A percentile compares a stretch with the other conserved stretches of the same genome.
Conservation (phyloP, 2,329 filamentous ascomycete species). For the Tolypocladium capitatum region DNA sequence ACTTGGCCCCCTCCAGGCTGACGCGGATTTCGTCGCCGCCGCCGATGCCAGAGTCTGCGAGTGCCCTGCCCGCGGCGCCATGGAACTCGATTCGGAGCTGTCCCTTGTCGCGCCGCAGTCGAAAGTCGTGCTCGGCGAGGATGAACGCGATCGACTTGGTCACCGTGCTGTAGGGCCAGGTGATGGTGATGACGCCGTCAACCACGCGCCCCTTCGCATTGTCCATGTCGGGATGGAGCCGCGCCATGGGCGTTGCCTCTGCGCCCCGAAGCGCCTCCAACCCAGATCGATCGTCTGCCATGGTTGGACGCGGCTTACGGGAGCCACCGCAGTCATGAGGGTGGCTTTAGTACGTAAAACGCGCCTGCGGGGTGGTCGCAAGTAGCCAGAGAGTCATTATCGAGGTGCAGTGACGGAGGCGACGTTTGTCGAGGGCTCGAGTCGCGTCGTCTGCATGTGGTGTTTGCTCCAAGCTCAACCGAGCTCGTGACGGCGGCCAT, state of each 20-base stretch:
- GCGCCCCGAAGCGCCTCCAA: constrained; percentile 13
- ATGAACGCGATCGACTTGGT: constrained; percentile 63
- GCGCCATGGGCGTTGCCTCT: constrained; percentile 38
- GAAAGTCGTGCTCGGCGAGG: constrained; percentile 73
- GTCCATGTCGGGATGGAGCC: constrained; percentile 35
- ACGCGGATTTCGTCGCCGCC: constrained; percentile 68
- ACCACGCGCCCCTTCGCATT: constrained; percentile 33
- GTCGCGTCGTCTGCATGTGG: neutral
- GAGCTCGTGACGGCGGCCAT: too few relatives aligned
- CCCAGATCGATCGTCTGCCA: constrained; percentile 1
- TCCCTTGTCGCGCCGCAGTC: constrained; percentile 61
- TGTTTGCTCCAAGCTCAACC: neutral
- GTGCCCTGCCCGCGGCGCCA: constrained; percentile 54
- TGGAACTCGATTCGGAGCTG: constrained; percentile 70
- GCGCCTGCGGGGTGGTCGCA: neutral
- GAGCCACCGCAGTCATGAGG: neutral
- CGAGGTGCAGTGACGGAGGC: neutral
- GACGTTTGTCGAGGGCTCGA: neutral
- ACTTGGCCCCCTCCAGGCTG: constrained; percentile 54
- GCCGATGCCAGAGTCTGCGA: constrained; percentile 54
- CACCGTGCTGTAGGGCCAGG: constrained; percentile 83
- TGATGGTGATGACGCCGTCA: constrained; percentile 64
- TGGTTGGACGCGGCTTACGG: neutral
- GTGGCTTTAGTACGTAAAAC: neutral
- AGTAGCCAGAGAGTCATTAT: neutral